Evolutionary conservation across 805 yeast genomes (phyloP), one percentile per base, ranked within the genome.

Genomic region (Ogataea trehalophila): DNA sequence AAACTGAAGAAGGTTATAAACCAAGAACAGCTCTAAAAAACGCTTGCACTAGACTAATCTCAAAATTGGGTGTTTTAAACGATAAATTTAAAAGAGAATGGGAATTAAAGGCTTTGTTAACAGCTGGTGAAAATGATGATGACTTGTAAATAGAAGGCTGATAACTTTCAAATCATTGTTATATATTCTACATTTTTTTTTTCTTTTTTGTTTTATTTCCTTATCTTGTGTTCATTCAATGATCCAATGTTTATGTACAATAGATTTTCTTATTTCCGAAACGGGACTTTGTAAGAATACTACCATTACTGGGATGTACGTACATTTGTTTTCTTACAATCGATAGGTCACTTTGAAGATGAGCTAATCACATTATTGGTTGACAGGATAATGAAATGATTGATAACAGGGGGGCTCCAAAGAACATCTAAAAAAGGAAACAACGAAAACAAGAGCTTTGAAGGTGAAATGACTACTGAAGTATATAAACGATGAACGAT

Each of bases 1-100:
- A 94, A 68, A 92, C 98, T 0, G 96, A 88, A 59, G 98, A 94
- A 57, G 96, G 94, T 44, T 90, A 90, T 65, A 77, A 89, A 37
- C 99, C 99, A 31, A 81, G 83, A 61, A 89, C 85, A 49, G 98
- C 98, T 1, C 75, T 94, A 61, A 85, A 80, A 61, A 87, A 86
- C 58, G 98, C 99, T 2, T 91, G 97, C 67, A 80, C 87, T 52
- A 74, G 83, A 41, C 76, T 94, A 48, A 88, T 94, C 54, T 79
- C 81, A 46, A 95, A 89, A 66, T 75, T 94, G 52, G 87, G 82
- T 49, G 71, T 78, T 37, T 72, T 94, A 58, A 81, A 83, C 56
- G 81, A 82, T 35, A 87, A 85, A 63, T 94, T 94, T 71, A 81
- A 80, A 62, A 83, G 85, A 48, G 99, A 94, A 74, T 94, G 96